These are phyloP conservation scores for Nakaseomyces bracarensis DNA, from an alignment of 1,139 yeast genomes.

Conservation along the genomic window DNA sequence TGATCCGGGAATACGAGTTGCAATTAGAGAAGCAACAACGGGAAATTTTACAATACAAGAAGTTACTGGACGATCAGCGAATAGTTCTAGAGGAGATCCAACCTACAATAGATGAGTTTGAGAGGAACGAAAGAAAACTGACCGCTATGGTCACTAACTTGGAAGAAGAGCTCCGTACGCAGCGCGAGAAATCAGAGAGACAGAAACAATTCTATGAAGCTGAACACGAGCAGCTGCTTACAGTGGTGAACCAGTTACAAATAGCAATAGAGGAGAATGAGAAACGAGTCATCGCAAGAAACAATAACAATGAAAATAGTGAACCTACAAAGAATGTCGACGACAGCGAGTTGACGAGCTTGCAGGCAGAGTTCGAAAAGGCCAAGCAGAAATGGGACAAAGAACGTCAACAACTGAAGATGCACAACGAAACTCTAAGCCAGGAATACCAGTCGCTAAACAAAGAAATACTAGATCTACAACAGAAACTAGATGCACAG, in stretches of 20 bases:
- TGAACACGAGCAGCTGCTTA: conserved; percentile 29
- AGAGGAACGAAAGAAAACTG: conserved; percentile 9
- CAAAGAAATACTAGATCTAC: conserved; percentile 10
- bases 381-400: conserved; percentile 24
- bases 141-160: background rate
- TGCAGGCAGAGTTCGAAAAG: conserved; percentile 13
- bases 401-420: conserved; percentile 23
- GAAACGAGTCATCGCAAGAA: conserved; percentile 11
- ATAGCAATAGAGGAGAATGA: conserved; percentile 28
- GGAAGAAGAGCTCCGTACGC: background rate
- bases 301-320: conserved; percentile 7
- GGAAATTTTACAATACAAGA: conserved; percentile 24
- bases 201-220: conserved; percentile 26
- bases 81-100: conserved; percentile 29
- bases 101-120: conserved; percentile 30
- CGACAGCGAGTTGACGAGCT: conserved; percentile 7
- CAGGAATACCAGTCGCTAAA: conserved; percentile 22
- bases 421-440: conserved; percentile 27
- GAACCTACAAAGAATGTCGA: conserved; percentile 1
- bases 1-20: conserved; percentile 4
- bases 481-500: background rate
- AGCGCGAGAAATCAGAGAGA: background rate
- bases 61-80: conserved; percentile 29
- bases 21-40: conserved; percentile 13
- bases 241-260: conserved; percentile 29